phyloP scores from a whole-genome alignment of 2,329 filamentous ascomycete genomes.

The Stagonosporopsis chrysanthemi region DNA sequence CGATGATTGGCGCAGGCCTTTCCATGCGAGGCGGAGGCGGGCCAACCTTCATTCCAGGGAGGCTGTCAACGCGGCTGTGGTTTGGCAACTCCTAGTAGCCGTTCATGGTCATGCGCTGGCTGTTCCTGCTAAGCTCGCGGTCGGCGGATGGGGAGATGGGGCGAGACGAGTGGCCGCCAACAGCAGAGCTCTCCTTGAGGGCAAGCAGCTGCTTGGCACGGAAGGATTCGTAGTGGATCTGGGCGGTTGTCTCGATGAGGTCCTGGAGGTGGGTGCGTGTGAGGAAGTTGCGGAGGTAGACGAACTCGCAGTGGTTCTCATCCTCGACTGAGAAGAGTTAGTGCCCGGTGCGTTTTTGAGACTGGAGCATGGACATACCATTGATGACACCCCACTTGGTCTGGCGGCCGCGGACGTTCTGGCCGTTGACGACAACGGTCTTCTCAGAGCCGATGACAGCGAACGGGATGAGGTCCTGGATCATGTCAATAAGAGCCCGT shows the following conservation, averaged over 20 bases:
- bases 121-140: slow-evolving; percentile 94
- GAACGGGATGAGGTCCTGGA: slow-evolving; percentile 89
- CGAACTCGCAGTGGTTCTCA: slow-evolving; percentile 99
- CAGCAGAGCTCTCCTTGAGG: slow-evolving; percentile 96
- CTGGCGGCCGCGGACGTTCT: slow-evolving; percentile 96
- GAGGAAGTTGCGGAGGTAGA: slow-evolving; percentile 97
- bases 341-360: background rate
- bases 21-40: slow-evolving; percentile 34
- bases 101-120: slow-evolving; percentile 98
- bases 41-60: slow-evolving; percentile 32
- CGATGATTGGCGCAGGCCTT: slow-evolving; percentile 33
- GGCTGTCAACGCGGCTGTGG: slow-evolving; percentile 44
- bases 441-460: slow-evolving; percentile 98
- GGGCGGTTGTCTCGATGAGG: slow-evolving; percentile 97
- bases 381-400: slow-evolving; percentile 99
- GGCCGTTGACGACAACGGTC: slow-evolving; percentile 95
- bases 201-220: slow-evolving; percentile 98
- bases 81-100: slow-evolving; percentile 74
- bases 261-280: slow-evolving; percentile 98
- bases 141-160: slow-evolving; percentile 96
- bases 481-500: slow-evolving; percentile 45
- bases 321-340: slow-evolving; percentile 74
- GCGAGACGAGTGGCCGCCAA: slow-evolving; percentile 78
- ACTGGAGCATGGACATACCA: slow-evolving; percentile 35
- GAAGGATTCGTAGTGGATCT: slow-evolving; percentile 99